phyloP scores from a whole-genome alignment of 352 stramenopile species.

The Globisporangium iwayamae region DNA sequence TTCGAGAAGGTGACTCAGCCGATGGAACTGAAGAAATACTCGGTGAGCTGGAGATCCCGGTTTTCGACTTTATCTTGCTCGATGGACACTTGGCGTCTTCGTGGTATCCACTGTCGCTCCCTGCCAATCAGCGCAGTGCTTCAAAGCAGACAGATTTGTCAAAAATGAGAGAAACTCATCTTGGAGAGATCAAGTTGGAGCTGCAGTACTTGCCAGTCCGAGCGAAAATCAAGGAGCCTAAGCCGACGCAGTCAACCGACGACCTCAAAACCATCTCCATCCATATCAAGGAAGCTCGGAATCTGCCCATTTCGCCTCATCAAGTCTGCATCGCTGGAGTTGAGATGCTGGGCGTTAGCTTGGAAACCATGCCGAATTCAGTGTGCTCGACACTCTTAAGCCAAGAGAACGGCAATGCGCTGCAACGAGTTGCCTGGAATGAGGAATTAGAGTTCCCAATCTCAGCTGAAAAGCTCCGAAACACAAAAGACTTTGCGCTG shows the following conservation, averaged over 20 bases:
- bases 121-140: background rate
- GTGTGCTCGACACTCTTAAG: background rate
- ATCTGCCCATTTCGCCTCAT: constrained; percentile 7
- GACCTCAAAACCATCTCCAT: constrained; percentile 6
- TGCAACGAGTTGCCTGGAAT: constrained; percentile 14
- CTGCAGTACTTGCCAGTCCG: constrained; percentile 37
- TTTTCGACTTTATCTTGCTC: constrained; percentile 47
- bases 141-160: background rate
- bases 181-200: constrained; percentile 33
- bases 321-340: constrained; percentile 16
- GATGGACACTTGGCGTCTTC: constrained; percentile 33
- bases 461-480: constrained; percentile 1
- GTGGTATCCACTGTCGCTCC: constrained; percentile 24
- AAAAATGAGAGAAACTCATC: background rate
- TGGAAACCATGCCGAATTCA: constrained; percentile 26
- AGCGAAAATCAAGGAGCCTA: background rate
- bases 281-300: constrained; percentile 10
- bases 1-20: background rate
- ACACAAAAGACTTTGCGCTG: constrained; percentile 10
- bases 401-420: background rate
- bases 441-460: constrained; percentile 16
- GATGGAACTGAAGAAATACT: background rate
- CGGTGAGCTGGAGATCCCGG: constrained; percentile 32
- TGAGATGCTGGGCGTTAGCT: constrained; percentile 19
- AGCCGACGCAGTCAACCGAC: background rate